Evolutionary conservation across 2,329 filamentous ascomycete genomes (phyloP), one percentile per base, ranked within the genome.

Genomic region (Colletotrichum tofieldiae): DNA sequence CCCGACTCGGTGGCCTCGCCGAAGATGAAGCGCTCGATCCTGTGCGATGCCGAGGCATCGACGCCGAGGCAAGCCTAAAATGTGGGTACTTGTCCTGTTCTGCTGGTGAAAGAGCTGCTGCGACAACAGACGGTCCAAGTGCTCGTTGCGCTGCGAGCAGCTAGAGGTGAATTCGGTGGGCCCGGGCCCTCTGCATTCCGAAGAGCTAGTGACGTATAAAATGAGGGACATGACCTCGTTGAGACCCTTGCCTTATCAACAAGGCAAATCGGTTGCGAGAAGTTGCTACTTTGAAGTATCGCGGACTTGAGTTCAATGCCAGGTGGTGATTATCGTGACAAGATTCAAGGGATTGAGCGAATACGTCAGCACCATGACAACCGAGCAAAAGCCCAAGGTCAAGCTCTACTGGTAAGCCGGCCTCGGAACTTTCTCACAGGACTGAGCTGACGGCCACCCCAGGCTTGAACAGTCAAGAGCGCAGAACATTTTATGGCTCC

Each of bases 381-480:
- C 47, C 23, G 73, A 77, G 47, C 77, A 79, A 64, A 78, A 84
- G 52, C 82, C 87, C 65, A 90, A 91, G 75, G 84, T 93, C 73
- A 92, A 87, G 70, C 86, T 93, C 45, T 90, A 92, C 81, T 93
- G 91, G 91, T 92, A 81, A 67, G 79, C 76, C 16, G 35, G 6
- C 14, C 12, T 16, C n/a, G 12, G 1, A 14, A 2, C 32, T 18
- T 26, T 18, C 32, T 3, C 9, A n/a, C 4, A 23, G 5, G 41
- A 20, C 5, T 29, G 51, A 32, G 20, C 68, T 65, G 37, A 74
- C 41, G 7, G 8, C 37, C 43, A 26, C 20, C 52, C n/a, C 75
- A 97, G 94, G 94, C 92, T 97, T 73, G 90, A 96, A 77, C 86
- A 93, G 76, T 97, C 94, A 67, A 93, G 95, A 76, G 91, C 93